A percentile compares a stretch with the other conserved stretches of the same genome.
phyloP scores from a whole-genome alignment of 2,329 filamentous ascomycete genomes.

The Epichloe amarillans region DNA sequence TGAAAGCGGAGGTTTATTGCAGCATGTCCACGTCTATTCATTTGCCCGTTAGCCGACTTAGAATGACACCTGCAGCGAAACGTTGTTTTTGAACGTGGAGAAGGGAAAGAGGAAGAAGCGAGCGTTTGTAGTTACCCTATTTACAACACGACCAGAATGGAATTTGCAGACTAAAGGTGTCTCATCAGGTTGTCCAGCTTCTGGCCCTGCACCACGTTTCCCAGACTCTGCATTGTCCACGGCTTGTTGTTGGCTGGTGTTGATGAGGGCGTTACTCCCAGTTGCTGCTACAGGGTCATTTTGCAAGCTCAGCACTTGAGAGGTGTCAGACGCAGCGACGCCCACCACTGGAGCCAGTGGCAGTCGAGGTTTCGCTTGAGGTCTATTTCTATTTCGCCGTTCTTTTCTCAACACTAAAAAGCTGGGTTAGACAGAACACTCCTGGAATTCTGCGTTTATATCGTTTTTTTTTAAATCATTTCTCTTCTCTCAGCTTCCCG shows the following conservation, averaged over 20 bases:
- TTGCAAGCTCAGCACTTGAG: not conserved
- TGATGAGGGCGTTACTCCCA: not conserved
- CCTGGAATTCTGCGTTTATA: too few relatives aligned
- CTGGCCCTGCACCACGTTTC: not conserved
- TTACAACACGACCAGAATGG: constrained; percentile 16
- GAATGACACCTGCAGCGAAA: too few relatives aligned
- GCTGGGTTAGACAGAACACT: not conserved
- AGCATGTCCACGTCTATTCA: constrained; percentile 19
- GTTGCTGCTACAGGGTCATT: not conserved
- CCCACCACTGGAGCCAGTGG: not conserved
- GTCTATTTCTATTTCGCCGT: not conserved
- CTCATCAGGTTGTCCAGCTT: not conserved
- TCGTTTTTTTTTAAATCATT: not conserved
- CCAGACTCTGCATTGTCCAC: not conserved
- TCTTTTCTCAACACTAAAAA: constrained; percentile 1
- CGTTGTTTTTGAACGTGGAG: too few relatives aligned
- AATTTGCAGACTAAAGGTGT: constrained; percentile 12
- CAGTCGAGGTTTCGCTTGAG: not conserved
- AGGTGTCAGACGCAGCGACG: not conserved
- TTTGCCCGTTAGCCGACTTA: not conserved
- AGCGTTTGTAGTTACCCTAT: constrained; percentile 10
- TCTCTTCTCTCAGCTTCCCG: not conserved
- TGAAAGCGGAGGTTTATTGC: constrained; percentile 10
- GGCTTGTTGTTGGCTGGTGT: not conserved
- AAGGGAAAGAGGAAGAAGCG: not conserved